Percentiles rank a stretch among this genome's conserved stretches.
phyloP scores from a whole-genome alignment of 305 asterid genomes.

The Coffea humblotiana region DNA sequence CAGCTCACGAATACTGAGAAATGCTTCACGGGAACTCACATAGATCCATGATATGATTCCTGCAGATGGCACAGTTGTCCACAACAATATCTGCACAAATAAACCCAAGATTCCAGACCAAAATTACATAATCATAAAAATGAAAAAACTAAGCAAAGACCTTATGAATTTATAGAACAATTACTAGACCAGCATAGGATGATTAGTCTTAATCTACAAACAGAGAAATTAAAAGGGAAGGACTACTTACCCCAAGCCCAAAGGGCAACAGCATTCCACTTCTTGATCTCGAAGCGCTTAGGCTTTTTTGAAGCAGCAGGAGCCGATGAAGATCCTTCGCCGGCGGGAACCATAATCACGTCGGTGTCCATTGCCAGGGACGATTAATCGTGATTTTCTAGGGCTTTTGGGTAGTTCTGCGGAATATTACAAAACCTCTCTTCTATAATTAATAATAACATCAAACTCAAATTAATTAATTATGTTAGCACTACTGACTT shows the following conservation, averaged over 20 bases:
- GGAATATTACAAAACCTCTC: too few species aligned
- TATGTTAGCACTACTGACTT: too few species aligned
- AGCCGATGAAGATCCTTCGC: slow-evolving; percentile 53
- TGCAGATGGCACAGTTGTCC: slow-evolving; percentile 85
- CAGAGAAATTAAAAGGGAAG: background rate
- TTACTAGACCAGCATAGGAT: background rate
- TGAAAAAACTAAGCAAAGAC: background rate
- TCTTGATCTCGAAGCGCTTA: slow-evolving; percentile 72
- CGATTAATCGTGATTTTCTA: background rate
- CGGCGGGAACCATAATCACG: slow-evolving; percentile 56
- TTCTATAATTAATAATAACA: too few species aligned
- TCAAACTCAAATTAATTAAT: too few species aligned
- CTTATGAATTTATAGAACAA: background rate
- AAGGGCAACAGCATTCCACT: slow-evolving; percentile 84
- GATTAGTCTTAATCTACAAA: background rate
- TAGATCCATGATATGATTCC: slow-evolving; percentile 91
- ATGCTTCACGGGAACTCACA: slow-evolving; percentile 40
- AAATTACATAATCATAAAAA: background rate
- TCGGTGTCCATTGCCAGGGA: slow-evolving; percentile 38
- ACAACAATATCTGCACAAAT: slow-evolving; percentile 72
- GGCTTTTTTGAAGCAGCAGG: slow-evolving; percentile 48
- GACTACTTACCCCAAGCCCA: slow-evolving; percentile 79
- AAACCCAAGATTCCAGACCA: background rate
- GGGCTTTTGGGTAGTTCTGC: background rate
- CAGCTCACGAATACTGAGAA: background rate